Percentiles rank a stretch among this genome's conserved stretches.
phyloP scores from a whole-genome alignment of 2,329 filamentous ascomycete genomes.

The Emmonsiellopsis sp. region DNA sequence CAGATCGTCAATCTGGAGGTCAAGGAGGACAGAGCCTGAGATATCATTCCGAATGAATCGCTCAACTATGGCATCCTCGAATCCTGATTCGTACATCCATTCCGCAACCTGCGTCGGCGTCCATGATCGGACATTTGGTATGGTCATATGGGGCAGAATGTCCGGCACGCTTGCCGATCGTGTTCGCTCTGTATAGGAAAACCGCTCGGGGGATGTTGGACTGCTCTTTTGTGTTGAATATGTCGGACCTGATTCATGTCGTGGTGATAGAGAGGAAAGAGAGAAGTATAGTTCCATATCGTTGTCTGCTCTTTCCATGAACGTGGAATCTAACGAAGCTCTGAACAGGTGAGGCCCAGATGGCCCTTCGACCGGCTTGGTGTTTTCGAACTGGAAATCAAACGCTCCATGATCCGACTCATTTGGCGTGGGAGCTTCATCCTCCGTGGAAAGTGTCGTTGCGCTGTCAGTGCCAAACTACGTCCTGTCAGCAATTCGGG shows the following conservation, averaged over 20 bases:
- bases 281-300: constrained; percentile 10
- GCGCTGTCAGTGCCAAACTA: constrained; percentile 52
- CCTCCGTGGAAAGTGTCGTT: constrained; percentile 79
- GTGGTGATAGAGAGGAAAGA: constrained; percentile 11
- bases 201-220: not conserved
- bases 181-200: constrained; percentile 12
- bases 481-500: not conserved
- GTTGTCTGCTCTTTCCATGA: constrained; percentile 6
- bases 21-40: constrained; percentile 74
- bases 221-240: not conserved
- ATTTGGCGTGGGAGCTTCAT: constrained; percentile 71
- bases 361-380: constrained; percentile 64
- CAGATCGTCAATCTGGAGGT: constrained; percentile 78
- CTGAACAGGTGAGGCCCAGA: constrained; percentile 86
- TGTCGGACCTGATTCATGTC: constrained; percentile 37
- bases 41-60: constrained; percentile 91
- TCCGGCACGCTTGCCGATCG: constrained; percentile 49
- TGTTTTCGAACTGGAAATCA: constrained; percentile 47
- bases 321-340: constrained; percentile 34
- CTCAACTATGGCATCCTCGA: constrained; percentile 68
- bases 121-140: constrained; percentile 23
- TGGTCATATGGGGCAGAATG: constrained; percentile 18
- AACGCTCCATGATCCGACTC: constrained; percentile 54
- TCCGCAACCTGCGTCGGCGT: constrained; percentile 36
- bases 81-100: constrained; percentile 77